Percentiles rank a stretch among this genome's conserved stretches.
Conservation (phyloP, 768 basidiomycete genomes). For the Collybiopsis luxurians region DNA sequence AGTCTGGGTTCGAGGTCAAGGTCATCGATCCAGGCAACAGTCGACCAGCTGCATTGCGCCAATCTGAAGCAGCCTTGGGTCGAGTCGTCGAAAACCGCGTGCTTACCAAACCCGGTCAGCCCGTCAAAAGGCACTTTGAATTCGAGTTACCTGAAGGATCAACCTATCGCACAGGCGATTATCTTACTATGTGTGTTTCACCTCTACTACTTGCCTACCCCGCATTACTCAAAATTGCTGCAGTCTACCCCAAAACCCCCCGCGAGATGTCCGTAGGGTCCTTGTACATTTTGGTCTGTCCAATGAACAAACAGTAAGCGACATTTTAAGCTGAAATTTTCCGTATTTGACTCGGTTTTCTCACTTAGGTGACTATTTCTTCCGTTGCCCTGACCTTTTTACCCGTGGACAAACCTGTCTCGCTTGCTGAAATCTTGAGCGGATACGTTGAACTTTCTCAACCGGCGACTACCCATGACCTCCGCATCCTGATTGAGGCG, state of each 20-base stretch:
- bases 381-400: conserved; percentile 37
- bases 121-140: conserved; percentile 41
- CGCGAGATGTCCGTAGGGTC: conserved; percentile 34
- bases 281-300: conserved; percentile 34
- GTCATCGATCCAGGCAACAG: conserved; percentile 28
- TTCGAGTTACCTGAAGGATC: conserved; percentile 37
- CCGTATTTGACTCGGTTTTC: neutral
- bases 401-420: conserved; percentile 35
- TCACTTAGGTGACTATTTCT: conserved; percentile 30
- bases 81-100: conserved; percentile 36
- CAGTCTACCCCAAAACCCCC: conserved; percentile 40
- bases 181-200: conserved; percentile 41
- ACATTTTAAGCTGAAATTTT: neutral
- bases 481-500: conserved; percentile 27
- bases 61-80: conserved; percentile 35
- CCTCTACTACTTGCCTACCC: neutral
- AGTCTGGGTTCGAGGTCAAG: conserved; percentile 24
- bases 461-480: conserved; percentile 40
- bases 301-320: conserved; percentile 34
- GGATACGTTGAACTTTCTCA: conserved; percentile 49
- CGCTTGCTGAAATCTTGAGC: conserved; percentile 32
- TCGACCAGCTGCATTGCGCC: conserved; percentile 32
- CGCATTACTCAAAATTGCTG: neutral
- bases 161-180: conserved; percentile 43
- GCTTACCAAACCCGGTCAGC: conserved; percentile 35